Evolutionary conservation across 345 rosid genomes (phyloP), one percentile per base, ranked within the genome.

Genomic region (Aquilaria yunnanensis): DNA sequence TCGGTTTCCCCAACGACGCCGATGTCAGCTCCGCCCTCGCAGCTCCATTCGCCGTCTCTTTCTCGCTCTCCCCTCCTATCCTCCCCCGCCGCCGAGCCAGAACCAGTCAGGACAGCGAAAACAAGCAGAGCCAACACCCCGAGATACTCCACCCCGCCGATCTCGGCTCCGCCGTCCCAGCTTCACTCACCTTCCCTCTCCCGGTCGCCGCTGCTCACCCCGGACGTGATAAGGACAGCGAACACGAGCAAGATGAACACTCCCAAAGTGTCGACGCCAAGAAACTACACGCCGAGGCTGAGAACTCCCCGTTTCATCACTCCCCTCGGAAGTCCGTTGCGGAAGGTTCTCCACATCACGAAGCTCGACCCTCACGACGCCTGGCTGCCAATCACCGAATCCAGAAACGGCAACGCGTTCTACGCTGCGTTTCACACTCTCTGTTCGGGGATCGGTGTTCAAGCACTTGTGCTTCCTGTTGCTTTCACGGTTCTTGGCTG

Each of bases 381-480:
- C 12, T 93, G 98, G 98, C 83, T 93, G 41, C 97, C 97, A 0
- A 90, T 93, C 65, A 93, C 97, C 2, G 94, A 89, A 72, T 93
- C 98, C 1, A 68, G 96, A 59, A 87, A 90, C 51, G 96, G 97
- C 3, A 93, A 90, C 62, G 75, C 86, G 7, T 83, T 60, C 60
- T 89, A 92, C 54, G 92, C 94, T 0, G 92, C 89, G 56, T 87
- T 88, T 79, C 97, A 90, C 46, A 81, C 81, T 57, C 94, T 90
- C 3, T 93, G 96, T 64, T 86, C 97, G 0, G 97, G 98, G 7
- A 78, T 93, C 64, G 94, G 97, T 30, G 50, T 79, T 41, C 98
- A 90, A 70, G 94, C 92, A 23, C 89, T 93, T n/a, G 70, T 85
- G n/a, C 90, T 93, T 32, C 97, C 97, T 4, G 86, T 92, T 37